These are phyloP conservation scores for Neophaeococcomyces aloes DNA, from an alignment of 2,329 filamentous ascomycete genomes.

Conservation along the genomic window DNA sequence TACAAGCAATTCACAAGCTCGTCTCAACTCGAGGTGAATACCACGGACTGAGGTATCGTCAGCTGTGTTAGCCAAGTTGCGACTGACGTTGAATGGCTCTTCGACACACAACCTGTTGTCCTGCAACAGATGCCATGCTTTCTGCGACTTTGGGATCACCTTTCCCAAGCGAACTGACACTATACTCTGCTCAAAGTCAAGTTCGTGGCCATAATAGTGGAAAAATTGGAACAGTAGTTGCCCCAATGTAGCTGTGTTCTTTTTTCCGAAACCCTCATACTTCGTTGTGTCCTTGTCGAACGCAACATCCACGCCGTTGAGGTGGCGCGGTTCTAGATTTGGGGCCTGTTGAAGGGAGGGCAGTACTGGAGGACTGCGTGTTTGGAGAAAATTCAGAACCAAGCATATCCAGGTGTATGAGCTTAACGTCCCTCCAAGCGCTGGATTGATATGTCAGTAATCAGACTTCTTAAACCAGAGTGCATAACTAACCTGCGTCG, in stretches of 20 bases:
- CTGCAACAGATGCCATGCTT: slow-evolving; percentile 70
- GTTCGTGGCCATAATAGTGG: slow-evolving; percentile 83
- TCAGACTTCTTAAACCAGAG: slow-evolving; percentile 18
- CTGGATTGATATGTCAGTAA: slow-evolving; percentile 37
- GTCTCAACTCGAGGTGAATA: slow-evolving; percentile 76
- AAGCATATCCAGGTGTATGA: slow-evolving; percentile 99
- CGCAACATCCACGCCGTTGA: slow-evolving; percentile 57
- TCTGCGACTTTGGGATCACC: slow-evolving; percentile 68
- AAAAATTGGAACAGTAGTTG: slow-evolving; percentile 93
- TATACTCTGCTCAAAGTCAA: slow-evolving; percentile 76
- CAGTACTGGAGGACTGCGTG: slow-evolving; percentile 69
- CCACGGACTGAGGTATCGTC: slow-evolving; percentile 91
- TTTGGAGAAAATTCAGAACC: slow-evolving; percentile 92
- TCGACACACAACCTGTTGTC: slow-evolving; percentile 89
- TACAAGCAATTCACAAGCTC: slow-evolving; percentile 74
- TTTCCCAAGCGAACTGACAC: slow-evolving; percentile 77
- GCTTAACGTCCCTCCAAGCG: slow-evolving; percentile 84
- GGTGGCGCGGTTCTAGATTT: slow-evolving; percentile 49
- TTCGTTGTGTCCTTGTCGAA: slow-evolving; percentile 81
- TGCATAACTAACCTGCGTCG: slow-evolving; percentile 65
- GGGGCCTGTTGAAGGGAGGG: slow-evolving; percentile 71
- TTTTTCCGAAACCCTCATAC: slow-evolving; percentile 60
- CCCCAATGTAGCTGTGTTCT: slow-evolving; percentile 73
- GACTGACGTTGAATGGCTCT: slow-evolving; percentile 81
- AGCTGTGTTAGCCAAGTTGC: slow-evolving; percentile 91